Conservation (phyloP, 1,139 yeast genomes). For the Geotrichum siamense region DNA sequence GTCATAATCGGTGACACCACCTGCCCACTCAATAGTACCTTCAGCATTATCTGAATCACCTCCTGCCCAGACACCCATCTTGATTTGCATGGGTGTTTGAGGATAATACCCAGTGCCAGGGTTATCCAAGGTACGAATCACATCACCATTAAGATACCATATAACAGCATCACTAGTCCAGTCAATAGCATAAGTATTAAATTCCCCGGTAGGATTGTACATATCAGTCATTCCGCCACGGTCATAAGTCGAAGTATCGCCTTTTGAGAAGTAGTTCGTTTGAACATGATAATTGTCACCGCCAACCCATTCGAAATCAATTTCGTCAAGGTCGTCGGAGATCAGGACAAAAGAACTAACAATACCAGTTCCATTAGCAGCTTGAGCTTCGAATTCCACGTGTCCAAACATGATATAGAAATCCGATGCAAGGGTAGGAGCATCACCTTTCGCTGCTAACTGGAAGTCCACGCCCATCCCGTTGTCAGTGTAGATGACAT, state of each 20-base stretch:
- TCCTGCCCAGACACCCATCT: constrained; percentile 74
- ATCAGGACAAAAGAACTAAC: constrained; percentile 75
- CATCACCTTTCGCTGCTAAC: constrained; percentile 55
- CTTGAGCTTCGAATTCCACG: constrained; percentile 62
- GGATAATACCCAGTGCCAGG: constrained; percentile 52
- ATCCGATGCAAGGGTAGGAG: constrained; percentile 67
- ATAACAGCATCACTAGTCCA: constrained; percentile 60
- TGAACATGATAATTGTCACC: constrained; percentile 66
- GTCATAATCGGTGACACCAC: constrained; percentile 62
- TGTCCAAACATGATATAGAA: constrained; percentile 84
- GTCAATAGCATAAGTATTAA: constrained; percentile 72
- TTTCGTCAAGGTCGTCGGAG: constrained; percentile 80
- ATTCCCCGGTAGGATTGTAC: constrained; percentile 47
- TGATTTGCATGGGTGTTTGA: constrained; percentile 67
- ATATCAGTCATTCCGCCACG: constrained; percentile 68
- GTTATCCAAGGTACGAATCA: constrained; percentile 51
- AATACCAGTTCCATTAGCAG: constrained; percentile 70
- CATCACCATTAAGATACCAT: constrained; percentile 57
- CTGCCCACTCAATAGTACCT: constrained; percentile 83
- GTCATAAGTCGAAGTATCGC: constrained; percentile 66
- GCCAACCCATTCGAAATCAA: constrained; percentile 81
- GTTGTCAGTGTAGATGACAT: constrained; percentile 34
- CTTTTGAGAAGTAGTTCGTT: constrained; percentile 76
- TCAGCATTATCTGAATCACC: constrained; percentile 56
- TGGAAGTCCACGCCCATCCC: constrained; percentile 71